Conservation (phyloP, 306 rosid genomes). For the Ziziphus jujuba region DNA sequence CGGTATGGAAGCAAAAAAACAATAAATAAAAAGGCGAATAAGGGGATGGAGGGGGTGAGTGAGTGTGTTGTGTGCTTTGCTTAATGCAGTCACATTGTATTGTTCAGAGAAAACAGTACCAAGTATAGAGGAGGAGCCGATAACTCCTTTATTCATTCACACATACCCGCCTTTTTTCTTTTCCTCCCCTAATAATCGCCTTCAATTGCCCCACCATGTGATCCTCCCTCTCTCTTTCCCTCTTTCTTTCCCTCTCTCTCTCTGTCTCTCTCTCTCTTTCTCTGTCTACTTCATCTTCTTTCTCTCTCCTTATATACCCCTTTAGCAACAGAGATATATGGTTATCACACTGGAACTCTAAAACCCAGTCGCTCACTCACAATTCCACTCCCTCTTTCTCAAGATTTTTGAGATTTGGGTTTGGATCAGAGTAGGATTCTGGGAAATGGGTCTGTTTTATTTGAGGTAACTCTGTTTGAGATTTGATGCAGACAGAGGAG, state of each 20-base stretch:
- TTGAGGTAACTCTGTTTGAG: slow-evolving; percentile 24
- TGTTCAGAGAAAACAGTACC: background rate
- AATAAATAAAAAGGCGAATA: background rate
- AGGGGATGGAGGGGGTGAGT: background rate
- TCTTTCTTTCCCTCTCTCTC: slow-evolving; percentile 9
- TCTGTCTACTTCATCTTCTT: background rate
- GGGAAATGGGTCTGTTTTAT: slow-evolving; percentile 41
- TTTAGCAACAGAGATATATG: slow-evolving; percentile 5
- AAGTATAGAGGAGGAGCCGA: background rate
- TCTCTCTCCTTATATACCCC: slow-evolving; percentile 24
- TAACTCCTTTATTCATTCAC: slow-evolving; percentile 24
- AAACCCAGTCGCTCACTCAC: background rate
- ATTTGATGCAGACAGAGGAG: slow-evolving; percentile 4
- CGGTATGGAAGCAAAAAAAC: background rate
- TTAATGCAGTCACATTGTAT: slow-evolving; percentile 25
- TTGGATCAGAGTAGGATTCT: slow-evolving; percentile 5
- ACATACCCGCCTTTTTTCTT: slow-evolving; percentile 62
- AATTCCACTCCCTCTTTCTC: slow-evolving; percentile 1
- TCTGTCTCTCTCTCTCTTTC: background rate
- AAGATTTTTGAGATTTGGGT: slow-evolving; percentile 14
- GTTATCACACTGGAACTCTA: slow-evolving; percentile 18
- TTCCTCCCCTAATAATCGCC: slow-evolving; percentile 21
- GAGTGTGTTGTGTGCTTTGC: slow-evolving; percentile 26
- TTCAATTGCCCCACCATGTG: slow-evolving; percentile 53
- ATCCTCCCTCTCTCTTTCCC: slow-evolving; percentile 10